Conservation (phyloP, 2,329 filamentous ascomycete genomes). For the Mycogone perniciosa region DNA sequence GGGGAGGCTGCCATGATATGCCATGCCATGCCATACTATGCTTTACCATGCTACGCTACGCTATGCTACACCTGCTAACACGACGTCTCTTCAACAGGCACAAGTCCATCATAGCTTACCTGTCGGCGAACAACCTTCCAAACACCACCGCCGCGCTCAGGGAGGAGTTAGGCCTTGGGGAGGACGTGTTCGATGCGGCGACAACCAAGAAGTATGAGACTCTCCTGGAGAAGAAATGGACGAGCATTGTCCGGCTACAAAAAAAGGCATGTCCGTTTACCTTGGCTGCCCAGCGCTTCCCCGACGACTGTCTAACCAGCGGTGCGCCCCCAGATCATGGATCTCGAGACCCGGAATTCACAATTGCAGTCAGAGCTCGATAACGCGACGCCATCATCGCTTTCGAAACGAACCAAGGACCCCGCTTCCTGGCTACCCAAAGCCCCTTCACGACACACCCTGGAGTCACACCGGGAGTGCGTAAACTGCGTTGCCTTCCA, state of each 20-base stretch:
- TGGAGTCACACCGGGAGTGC: conserved; percentile 74
- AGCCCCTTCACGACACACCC: conserved; percentile 69
- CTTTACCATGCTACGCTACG: background rate
- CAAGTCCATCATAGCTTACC: conserved; percentile 89
- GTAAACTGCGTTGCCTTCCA: conserved; percentile 93
- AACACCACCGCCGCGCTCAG: conserved; percentile 66
- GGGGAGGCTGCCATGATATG: conserved; percentile 1
- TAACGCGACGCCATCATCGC: conserved; percentile 66
- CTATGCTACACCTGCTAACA: conserved; percentile 9
- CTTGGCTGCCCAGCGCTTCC: conserved; percentile 11
- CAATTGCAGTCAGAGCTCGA: conserved; percentile 77
- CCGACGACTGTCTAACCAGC: conserved; percentile 12
- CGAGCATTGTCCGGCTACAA: conserved; percentile 85
- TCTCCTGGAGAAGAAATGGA: conserved; percentile 97
- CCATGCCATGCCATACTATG: background rate
- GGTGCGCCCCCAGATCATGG: conserved; percentile 64
- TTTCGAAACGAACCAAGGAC: conserved; percentile 75
- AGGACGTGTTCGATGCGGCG: conserved; percentile 64
- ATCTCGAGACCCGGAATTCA: conserved; percentile 70
- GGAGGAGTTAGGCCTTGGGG: conserved; percentile 67
- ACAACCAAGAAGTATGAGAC: conserved; percentile 94
- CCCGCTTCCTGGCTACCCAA: conserved; percentile 81
- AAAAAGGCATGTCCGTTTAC: conserved; percentile 60
- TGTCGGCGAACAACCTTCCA: conserved; percentile 65
- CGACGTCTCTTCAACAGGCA: conserved; percentile 49